phyloP scores from a whole-genome alignment of 225 moss, liverwort and hornwort genomes.

The Ulota crispa region DNA sequence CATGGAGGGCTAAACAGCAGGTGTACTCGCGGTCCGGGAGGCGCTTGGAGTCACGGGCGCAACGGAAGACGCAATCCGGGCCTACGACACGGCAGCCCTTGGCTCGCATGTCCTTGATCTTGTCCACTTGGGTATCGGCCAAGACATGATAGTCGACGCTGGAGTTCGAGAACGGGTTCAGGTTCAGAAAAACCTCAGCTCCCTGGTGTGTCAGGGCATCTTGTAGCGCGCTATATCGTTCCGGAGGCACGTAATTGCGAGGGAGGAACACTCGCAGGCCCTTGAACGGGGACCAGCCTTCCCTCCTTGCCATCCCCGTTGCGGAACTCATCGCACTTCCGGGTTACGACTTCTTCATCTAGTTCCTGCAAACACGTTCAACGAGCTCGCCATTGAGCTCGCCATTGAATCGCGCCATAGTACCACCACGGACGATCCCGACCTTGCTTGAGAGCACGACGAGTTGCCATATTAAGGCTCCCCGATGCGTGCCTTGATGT shows the following conservation, averaged over 20 bases:
- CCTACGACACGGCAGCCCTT: constrained; percentile 57
- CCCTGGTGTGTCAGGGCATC: constrained; percentile 47
- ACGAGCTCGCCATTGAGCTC: neutral
- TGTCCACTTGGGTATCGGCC: constrained; percentile 38
- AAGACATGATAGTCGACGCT: constrained; percentile 47
- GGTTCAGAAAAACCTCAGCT: constrained; percentile 41
- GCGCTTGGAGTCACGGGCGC: constrained; percentile 44
- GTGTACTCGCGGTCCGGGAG: constrained; percentile 54
- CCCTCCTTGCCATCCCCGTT: constrained; percentile 35
- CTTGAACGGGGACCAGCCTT: constrained; percentile 35
- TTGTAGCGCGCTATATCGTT: constrained; percentile 44
- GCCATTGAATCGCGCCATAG: neutral
- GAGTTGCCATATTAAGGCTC: neutral
- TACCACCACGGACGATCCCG: neutral
- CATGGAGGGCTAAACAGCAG: constrained; percentile 52
- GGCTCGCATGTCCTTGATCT: constrained; percentile 47
- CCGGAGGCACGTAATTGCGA: constrained; percentile 57
- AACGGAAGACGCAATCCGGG: constrained; percentile 55
- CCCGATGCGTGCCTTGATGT: neutral
- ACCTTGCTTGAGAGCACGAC: constrained; percentile 10
- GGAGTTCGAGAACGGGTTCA: constrained; percentile 50
- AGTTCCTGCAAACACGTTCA: neutral
- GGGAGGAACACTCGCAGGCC: constrained; percentile 53
- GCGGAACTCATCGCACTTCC: constrained; percentile 19
- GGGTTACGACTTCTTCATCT: neutral